A percentile compares a stretch with the other conserved stretches of the same genome.
phyloP scores from a whole-genome alignment of 371 early-diverging fungal genomes.

The Blakeslea trispora region DNA sequence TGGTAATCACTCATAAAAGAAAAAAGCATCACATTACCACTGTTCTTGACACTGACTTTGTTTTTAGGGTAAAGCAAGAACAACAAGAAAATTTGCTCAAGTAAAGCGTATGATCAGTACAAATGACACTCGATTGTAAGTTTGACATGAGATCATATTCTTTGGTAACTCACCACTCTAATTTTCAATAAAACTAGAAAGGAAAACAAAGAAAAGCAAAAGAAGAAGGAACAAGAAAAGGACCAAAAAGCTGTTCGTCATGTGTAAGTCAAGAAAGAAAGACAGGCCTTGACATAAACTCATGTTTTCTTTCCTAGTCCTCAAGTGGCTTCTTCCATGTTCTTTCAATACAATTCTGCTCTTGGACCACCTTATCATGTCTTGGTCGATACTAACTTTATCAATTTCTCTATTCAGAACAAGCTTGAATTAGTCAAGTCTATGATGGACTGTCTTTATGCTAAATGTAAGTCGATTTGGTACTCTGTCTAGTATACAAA shows the following conservation, averaged over 20 bases:
- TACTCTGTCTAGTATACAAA: not conserved
- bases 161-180: too few species aligned
- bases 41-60: too few species aligned
- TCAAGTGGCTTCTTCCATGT: conserved; percentile 94
- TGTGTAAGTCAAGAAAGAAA: conserved; percentile 76
- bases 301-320: conserved; percentile 48
- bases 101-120: conserved; percentile 92
- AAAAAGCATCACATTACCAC: too few species aligned
- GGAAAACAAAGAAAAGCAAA: conserved; percentile 76
- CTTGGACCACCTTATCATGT: conserved; percentile 99
- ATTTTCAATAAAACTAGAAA: conserved; percentile 48
- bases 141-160: not conserved
- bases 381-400: conserved; percentile 99
- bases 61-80: conserved; percentile 89
- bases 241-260: conserved; percentile 76
- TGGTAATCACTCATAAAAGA: not conserved
- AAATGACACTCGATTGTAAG: conserved; percentile 86
- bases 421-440: conserved; percentile 96
- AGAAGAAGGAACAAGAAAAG: conserved; percentile 71
- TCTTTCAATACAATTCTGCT: conserved; percentile 96
- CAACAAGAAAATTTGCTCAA: conserved; percentile 90
- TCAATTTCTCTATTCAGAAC: conserved; percentile 99
- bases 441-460: conserved; percentile 99
- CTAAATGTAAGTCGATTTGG: conserved; percentile 71
- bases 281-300: not conserved